These are phyloP conservation scores for Xylaria nigripes DNA, from an alignment of 495 filamentous ascomycete genomes.

Conservation along the genomic window DNA sequence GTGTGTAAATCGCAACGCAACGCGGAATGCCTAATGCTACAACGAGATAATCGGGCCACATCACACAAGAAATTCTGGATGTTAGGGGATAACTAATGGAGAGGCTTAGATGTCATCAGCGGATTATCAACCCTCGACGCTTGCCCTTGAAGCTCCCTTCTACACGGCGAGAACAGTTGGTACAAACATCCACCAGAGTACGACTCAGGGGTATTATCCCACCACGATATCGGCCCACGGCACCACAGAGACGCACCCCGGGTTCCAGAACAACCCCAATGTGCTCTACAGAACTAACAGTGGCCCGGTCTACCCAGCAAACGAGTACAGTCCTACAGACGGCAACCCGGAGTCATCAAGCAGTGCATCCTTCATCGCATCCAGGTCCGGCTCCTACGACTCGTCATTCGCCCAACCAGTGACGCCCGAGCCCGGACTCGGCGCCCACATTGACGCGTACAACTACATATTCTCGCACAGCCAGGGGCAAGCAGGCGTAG, in stretches of 20 bases:
- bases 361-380: conserved; percentile 15
- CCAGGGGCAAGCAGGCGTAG: conserved; percentile 13
- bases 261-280: conserved; percentile 17
- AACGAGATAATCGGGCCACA: background rate
- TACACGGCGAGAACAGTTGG: conserved; percentile 15
- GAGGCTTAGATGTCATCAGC: conserved; percentile 18
- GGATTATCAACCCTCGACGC: conserved; percentile 17
- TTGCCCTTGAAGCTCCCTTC: conserved; percentile 17
- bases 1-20: background rate
- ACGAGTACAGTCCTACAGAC: conserved; percentile 16
- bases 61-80: background rate
- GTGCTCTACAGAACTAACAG: conserved; percentile 15
- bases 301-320: conserved; percentile 14
- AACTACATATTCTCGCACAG: conserved; percentile 18
- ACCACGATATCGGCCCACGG: conserved; percentile 10
- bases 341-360: conserved; percentile 18
- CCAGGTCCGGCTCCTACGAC: conserved; percentile 17
- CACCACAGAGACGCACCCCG: conserved; percentile 15
- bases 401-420: conserved; percentile 18
- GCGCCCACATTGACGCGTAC: conserved; percentile 17
- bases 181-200: conserved; percentile 13
- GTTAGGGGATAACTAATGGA: conserved; percentile 5
- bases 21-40: background rate
- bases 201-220: conserved; percentile 16
- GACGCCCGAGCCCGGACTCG: conserved; percentile 13